These are phyloP conservation scores for Aspergillus tanneri DNA, from an alignment of 2,329 filamentous ascomycete genomes.

Conservation along the genomic window DNA sequence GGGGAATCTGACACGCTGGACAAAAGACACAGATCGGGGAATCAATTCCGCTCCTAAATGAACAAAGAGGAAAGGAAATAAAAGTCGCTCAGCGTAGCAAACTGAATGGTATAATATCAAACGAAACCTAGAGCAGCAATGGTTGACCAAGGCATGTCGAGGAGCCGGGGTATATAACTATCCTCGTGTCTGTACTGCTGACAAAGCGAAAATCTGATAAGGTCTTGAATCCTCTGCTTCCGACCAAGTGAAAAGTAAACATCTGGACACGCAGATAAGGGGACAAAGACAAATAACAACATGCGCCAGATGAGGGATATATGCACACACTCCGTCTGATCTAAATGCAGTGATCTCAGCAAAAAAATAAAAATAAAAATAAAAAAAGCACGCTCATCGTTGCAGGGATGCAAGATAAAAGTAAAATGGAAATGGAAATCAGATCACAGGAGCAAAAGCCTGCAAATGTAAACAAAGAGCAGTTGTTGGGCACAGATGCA, in stretches of 20 bases:
- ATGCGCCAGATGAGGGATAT: conserved; percentile 24
- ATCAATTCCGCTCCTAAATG: conserved; percentile 14
- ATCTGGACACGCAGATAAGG: conserved; percentile 6
- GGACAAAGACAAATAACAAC: conserved; percentile 17
- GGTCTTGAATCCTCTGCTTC: conserved; percentile 4
- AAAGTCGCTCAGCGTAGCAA: conserved; percentile 16
- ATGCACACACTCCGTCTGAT: conserved; percentile 30
- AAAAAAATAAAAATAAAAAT: conserved; percentile 15
- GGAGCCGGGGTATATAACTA: conserved; percentile 1
- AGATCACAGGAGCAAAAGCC: conserved; percentile 16
- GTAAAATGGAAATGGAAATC: conserved; percentile 18
- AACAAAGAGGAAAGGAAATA: neutral
- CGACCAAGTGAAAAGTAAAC: conserved; percentile 11
- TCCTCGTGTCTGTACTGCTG: conserved; percentile 5
- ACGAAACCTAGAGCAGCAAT: conserved; percentile 9
- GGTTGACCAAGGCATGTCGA: neutral
- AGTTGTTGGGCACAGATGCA: too few species aligned
- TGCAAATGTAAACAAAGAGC: too few species aligned
- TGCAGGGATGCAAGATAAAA: conserved; percentile 26
- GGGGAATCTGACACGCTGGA: neutral
- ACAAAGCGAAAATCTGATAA: conserved; percentile 1
- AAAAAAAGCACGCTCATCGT: conserved; percentile 26
- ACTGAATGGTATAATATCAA: conserved; percentile 16
- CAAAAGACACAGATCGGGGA: conserved; percentile 7
- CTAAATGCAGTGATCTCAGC: conserved; percentile 31